A percentile compares a stretch with the other conserved stretches of the same genome.
Conservation (phyloP, 1,139 yeast genomes). For the Pneumocystis canis region DNA sequence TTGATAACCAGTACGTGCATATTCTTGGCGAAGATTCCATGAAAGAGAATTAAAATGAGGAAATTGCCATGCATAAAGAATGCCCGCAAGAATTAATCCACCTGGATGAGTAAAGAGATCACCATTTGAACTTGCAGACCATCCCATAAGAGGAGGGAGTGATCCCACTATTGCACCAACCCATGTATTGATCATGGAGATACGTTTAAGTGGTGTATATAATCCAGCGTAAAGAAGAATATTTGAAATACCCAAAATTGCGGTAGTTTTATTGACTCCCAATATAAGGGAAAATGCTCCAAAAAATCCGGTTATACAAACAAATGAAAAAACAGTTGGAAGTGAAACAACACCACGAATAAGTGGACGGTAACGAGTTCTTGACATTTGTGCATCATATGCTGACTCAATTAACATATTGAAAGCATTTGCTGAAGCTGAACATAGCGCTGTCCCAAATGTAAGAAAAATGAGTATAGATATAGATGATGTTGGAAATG, state of each 20-base stretch:
- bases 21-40: constrained; percentile 76
- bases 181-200: constrained; percentile 84
- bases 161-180: constrained; percentile 98
- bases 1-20: constrained; percentile 82
- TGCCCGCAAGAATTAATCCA: constrained; percentile 53
- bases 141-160: constrained; percentile 96
- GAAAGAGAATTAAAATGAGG: constrained; percentile 93
- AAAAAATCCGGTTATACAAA: constrained; percentile 51
- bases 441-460: constrained; percentile 70
- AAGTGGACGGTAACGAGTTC: constrained; percentile 83
- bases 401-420: constrained; percentile 95
- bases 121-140: constrained; percentile 71
- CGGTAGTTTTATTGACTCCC: constrained; percentile 58
- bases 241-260: constrained; percentile 60
- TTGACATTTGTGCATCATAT: constrained; percentile 71
- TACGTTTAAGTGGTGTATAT: constrained; percentile 79
- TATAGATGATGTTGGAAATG: constrained; percentile 51
- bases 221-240: constrained; percentile 75
- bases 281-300: constrained; percentile 56
- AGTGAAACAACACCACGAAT: constrained; percentile 71
- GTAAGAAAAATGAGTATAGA: constrained; percentile 58
- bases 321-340: constrained; percentile 63
- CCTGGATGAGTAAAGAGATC: constrained; percentile 14
- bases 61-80: constrained; percentile 94
- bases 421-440: constrained; percentile 91